phyloP scores from a whole-genome alignment of 768 basidiomycete species.

The Dioszegia crocea region DNA sequence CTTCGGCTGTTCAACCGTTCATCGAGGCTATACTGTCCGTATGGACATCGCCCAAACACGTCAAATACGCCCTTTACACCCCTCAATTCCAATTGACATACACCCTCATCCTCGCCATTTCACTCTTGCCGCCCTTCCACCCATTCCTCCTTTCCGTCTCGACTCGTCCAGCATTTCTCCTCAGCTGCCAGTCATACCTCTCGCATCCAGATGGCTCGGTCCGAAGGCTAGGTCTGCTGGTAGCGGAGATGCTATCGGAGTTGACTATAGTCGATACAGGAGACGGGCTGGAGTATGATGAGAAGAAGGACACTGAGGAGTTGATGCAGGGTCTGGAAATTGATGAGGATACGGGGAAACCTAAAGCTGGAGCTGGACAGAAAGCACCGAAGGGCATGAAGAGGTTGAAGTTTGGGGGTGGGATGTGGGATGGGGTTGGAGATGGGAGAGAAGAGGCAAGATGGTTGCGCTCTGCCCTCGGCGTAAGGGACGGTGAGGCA shows the following conservation, averaged over 20 bases:
- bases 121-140: conserved; percentile 60
- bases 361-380: not conserved
- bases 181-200: conserved; percentile 69
- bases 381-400: conserved; percentile 47
- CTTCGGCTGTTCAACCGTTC: conserved; percentile 36
- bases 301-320: conserved; percentile 33
- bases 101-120: conserved; percentile 63
- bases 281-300: not conserved
- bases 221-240: conserved; percentile 86
- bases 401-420: conserved; percentile 66
- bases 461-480: conserved; percentile 55
- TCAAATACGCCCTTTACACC: conserved; percentile 71
- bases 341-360: conserved; percentile 22
- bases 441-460: conserved; percentile 65
- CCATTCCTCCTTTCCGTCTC: conserved; percentile 47
- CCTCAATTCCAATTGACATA: conserved; percentile 73
- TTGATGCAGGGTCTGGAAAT: conserved; percentile 30
- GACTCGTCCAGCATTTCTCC: conserved; percentile 57
- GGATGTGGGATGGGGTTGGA: conserved; percentile 70
- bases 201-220: conserved; percentile 69
- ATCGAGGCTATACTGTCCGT: conserved; percentile 53
- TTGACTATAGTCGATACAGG: conserved; percentile 19
- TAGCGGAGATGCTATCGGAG: conserved; percentile 63
- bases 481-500: conserved; percentile 18
- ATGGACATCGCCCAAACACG: conserved; percentile 74